A percentile compares a stretch with the other conserved stretches of the same genome.
Conservation (phyloP, 768 basidiomycete species). For the Lactifluus piperatus region DNA sequence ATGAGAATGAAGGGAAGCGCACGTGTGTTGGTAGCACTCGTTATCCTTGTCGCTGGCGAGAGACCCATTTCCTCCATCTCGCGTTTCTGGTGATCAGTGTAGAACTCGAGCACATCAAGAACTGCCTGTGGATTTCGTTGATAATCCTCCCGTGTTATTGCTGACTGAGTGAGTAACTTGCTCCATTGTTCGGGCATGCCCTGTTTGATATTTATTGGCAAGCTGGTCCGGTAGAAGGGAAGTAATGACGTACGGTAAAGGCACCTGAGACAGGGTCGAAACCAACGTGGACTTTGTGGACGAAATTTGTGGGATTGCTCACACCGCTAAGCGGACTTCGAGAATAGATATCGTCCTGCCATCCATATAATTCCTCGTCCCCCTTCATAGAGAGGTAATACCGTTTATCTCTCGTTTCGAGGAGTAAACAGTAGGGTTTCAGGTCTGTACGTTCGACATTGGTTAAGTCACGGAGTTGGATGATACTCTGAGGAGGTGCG, state of each 20-base stretch:
- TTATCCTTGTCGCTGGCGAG: conserved; percentile 21
- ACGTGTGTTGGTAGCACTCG: conserved; percentile 21
- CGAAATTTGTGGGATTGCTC: conserved; percentile 92
- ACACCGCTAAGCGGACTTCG: conserved; percentile 91
- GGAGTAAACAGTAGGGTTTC: conserved; percentile 86
- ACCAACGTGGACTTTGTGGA: conserved; percentile 97
- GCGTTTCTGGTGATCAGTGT: conserved; percentile 96
- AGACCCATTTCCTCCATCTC: conserved; percentile 62
- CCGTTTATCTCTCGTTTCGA: conserved; percentile 80
- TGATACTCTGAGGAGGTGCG: conserved; percentile 47
- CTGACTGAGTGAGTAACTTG: conserved; percentile 91
- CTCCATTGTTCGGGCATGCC: conserved; percentile 98
- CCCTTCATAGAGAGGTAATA: conserved; percentile 78
- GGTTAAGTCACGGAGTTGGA: conserved; percentile 67
- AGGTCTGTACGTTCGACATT: conserved; percentile 88
- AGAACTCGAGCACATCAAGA: conserved; percentile 95
- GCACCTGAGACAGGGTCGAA: conserved; percentile 91
- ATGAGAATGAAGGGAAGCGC: conserved; percentile 14
- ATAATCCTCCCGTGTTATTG: conserved; percentile 97
- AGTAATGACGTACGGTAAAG: conserved; percentile 67
- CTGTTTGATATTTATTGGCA: conserved; percentile 31
- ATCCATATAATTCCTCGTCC: conserved; percentile 95
- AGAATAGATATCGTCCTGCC: conserved; percentile 95
- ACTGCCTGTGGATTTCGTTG: conserved; percentile 96
- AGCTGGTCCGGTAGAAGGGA: background rate